A percentile compares a stretch with the other conserved stretches of the same genome.
Conservation (phyloP, 1,139 yeast species). For the Pichia sp. region DNA sequence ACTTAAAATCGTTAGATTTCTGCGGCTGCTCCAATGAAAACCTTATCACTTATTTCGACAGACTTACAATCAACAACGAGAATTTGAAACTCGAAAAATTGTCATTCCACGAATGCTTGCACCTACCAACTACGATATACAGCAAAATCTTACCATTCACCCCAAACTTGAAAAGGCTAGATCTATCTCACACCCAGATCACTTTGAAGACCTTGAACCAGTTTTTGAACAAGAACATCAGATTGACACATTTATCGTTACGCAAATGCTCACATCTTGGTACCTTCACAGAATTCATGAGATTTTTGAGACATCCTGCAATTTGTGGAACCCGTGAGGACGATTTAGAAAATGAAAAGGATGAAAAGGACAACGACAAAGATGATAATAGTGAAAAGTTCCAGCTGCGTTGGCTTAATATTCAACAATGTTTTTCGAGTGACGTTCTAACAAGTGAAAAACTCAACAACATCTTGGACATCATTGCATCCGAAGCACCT, state of each 20-base stretch:
- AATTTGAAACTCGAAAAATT: conserved; percentile 44
- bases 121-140: conserved; percentile 55
- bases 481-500: conserved; percentile 30
- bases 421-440: conserved; percentile 69
- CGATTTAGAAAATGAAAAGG: background rate
- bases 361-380: conserved; percentile 28
- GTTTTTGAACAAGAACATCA: conserved; percentile 47
- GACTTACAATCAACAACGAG: conserved; percentile 31
- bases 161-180: conserved; percentile 61
- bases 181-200: conserved; percentile 77
- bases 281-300: conserved; percentile 72
- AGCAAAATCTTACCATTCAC: conserved; percentile 55
- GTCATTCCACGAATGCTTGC: conserved; percentile 87
- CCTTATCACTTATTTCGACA: conserved; percentile 59
- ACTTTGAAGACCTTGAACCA: conserved; percentile 50
- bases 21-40: conserved; percentile 77
- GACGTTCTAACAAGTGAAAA: conserved; percentile 24
- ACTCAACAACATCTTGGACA: conserved; percentile 12
- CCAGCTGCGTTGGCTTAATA: conserved; percentile 62
- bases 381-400: conserved; percentile 28
- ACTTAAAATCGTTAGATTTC: conserved; percentile 71
- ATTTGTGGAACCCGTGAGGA: conserved; percentile 30
- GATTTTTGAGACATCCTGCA: conserved; percentile 66
- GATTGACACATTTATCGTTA: conserved; percentile 71
- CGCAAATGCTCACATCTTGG: conserved; percentile 70